Percentiles rank a stretch among this genome's conserved stretches.
Evolutionary conservation across 2,329 filamentous ascomycete genomes (phyloP).

Genomic region (Diaporthe amygdali): DNA sequence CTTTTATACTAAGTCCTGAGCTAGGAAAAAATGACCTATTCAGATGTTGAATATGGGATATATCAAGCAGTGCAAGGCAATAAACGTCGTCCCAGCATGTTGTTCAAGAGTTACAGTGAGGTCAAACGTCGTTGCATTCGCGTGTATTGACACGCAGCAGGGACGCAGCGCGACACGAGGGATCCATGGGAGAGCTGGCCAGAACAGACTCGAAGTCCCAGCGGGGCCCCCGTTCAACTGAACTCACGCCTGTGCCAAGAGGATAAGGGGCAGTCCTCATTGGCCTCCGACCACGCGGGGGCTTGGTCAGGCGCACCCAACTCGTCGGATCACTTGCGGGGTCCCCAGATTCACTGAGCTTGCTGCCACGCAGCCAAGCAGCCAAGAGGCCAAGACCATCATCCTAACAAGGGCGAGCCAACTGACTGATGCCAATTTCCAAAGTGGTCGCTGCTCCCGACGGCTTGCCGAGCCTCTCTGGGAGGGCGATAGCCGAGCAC

Average conservation of each 20-base stretch:
- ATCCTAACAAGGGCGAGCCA: slow-evolving; percentile 4
- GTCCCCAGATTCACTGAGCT: slow-evolving; percentile 1
- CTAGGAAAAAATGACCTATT: background rate
- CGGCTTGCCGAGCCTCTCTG: background rate
- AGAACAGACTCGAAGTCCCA: background rate
- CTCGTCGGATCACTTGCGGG: background rate
- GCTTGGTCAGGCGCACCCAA: slow-evolving; percentile 11
- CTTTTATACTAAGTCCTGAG: background rate
- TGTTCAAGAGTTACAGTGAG: slow-evolving; percentile 1
- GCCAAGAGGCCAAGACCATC: background rate
- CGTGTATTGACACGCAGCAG: background rate
- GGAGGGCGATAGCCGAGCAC: background rate
- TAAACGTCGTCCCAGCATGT: background rate
- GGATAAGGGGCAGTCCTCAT: background rate
- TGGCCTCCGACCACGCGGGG: background rate
- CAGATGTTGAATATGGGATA: background rate
- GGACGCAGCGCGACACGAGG: background rate
- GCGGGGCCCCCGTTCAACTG: background rate
- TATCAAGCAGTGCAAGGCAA: background rate
- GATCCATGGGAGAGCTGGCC: background rate
- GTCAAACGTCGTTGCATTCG: slow-evolving; percentile 3
- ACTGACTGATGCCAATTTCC: slow-evolving; percentile 4
- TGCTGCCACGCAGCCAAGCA: slow-evolving; percentile 12
- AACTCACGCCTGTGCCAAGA: slow-evolving; percentile 1
- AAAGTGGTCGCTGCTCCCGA: background rate